A percentile compares a stretch with the other conserved stretches of the same genome.
These are phyloP conservation scores for Silene uniflora DNA, from an alignment of 148 eudicot species.

Conservation along the genomic window DNA sequence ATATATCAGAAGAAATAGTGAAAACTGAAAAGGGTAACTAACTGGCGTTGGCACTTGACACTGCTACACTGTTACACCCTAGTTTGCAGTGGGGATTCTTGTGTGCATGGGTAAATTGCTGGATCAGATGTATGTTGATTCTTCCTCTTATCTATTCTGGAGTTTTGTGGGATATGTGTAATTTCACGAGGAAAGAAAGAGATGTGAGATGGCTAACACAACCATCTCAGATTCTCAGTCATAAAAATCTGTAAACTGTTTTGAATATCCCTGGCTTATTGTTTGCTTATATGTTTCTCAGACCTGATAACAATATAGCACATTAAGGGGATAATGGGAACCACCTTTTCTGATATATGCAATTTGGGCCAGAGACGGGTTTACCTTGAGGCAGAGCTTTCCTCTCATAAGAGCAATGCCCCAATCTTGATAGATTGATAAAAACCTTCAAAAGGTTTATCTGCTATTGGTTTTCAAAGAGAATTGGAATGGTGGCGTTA, in stretches of 20 bases:
- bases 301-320: no score
- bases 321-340: neutral
- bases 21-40: neutral
- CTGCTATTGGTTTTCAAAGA: neutral
- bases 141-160: neutral
- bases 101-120: neutral
- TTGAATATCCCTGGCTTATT: neutral
- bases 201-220: neutral
- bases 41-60: neutral
- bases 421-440: neutral
- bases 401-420: neutral
- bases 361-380: neutral
- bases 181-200: neutral
- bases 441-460: neutral
- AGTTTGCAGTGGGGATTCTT: neutral
- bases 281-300: neutral
- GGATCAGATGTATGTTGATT: neutral
- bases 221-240: neutral
- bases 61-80: neutral
- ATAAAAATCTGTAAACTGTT: neutral
- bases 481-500: neutral
- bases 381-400: neutral
- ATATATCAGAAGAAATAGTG: constrained; percentile 9
- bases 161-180: neutral
- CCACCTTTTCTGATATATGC: neutral